Percentiles rank a stretch among this genome's conserved stretches.
These are phyloP conservation scores for Calophaca sinica DNA, from an alignment of 306 rosid genomes.

Conservation along the genomic window DNA sequence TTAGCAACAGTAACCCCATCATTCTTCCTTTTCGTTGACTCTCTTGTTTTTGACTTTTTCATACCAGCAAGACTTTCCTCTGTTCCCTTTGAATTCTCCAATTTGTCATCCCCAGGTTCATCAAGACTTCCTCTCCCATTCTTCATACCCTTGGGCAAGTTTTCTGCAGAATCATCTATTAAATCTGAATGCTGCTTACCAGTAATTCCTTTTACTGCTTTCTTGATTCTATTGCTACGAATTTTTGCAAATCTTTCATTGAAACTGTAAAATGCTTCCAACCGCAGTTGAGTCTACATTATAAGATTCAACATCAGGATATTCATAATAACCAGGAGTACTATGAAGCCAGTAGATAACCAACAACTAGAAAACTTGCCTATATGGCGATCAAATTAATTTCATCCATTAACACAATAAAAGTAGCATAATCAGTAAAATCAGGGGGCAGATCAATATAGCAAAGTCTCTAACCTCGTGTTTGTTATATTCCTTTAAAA, in stretches of 20 bases:
- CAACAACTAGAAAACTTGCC: conserved; percentile 29
- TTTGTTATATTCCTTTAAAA: conserved; percentile 82
- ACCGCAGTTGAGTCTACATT: conserved; percentile 85
- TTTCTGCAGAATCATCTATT: conserved; percentile 53
- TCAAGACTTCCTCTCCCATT: conserved; percentile 42
- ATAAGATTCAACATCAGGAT: conserved; percentile 47
- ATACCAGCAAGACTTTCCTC: conserved; percentile 45
- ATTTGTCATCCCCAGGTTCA: conserved; percentile 53
- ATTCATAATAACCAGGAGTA: conserved; percentile 25
- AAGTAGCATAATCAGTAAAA: background rate
- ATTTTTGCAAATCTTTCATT: conserved; percentile 92
- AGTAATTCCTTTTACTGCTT: conserved; percentile 85
- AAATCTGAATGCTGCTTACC: conserved; percentile 62
- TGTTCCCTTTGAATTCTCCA: conserved; percentile 50
- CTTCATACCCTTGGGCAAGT: conserved; percentile 49
- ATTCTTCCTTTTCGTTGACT: conserved; percentile 62
- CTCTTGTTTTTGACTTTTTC: conserved; percentile 54
- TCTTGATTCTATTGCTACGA: conserved; percentile 90
- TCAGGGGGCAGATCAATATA: conserved; percentile 21
- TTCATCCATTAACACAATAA: conserved; percentile 3
- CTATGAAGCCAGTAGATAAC: conserved; percentile 18
- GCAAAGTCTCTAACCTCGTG: conserved; percentile 66
- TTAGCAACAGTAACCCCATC: conserved; percentile 48
- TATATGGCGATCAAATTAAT: conserved; percentile 32
- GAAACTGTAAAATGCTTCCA: conserved; percentile 93